Conservation (phyloP, 2,329 filamentous ascomycete species). For the Daldinia eschscholtzii region DNA sequence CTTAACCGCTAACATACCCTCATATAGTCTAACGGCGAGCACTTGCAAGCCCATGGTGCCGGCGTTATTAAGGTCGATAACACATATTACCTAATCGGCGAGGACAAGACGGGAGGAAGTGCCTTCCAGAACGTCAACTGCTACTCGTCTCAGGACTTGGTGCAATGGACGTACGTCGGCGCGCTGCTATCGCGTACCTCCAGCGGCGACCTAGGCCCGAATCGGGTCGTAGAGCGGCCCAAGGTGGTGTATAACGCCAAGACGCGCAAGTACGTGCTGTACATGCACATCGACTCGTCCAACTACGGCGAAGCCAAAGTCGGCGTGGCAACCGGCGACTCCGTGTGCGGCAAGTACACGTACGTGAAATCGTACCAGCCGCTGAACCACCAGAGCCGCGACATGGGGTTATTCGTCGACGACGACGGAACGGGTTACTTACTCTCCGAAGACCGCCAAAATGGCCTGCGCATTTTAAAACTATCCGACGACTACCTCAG, state of each 20-base stretch:
- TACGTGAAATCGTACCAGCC: conserved; percentile 58
- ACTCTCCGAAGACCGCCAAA: conserved; percentile 56
- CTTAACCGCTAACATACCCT: conserved; percentile 9
- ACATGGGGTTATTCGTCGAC: conserved; percentile 67
- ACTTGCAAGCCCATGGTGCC: conserved; percentile 75
- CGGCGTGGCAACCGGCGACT: conserved; percentile 70
- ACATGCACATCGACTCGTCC: conserved; percentile 74
- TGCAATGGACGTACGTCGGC: conserved; percentile 73
- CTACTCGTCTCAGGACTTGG: conserved; percentile 72
- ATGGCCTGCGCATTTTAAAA: conserved; percentile 69
- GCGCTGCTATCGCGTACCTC: conserved; percentile 67
- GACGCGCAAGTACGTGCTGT: conserved; percentile 76
- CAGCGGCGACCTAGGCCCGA: conserved; percentile 68
- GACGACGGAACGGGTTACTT: conserved; percentile 48
- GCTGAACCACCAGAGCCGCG: conserved; percentile 64
- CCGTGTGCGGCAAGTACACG: conserved; percentile 71
- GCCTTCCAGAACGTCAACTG: conserved; percentile 75
- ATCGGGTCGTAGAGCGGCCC: conserved; percentile 74
- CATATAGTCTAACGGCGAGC: conserved; percentile 61
- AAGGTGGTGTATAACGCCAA: conserved; percentile 76
- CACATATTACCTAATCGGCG: conserved; percentile 76
- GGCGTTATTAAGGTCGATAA: conserved; percentile 70
- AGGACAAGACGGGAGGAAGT: conserved; percentile 74
- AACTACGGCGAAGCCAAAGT: conserved; percentile 74
- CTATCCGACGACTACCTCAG: conserved; percentile 69